Percentiles rank a stretch among this genome's conserved stretches.
phyloP scores from a whole-genome alignment of 371 early-diverging fungal species.

The Mortierella sp. region DNA sequence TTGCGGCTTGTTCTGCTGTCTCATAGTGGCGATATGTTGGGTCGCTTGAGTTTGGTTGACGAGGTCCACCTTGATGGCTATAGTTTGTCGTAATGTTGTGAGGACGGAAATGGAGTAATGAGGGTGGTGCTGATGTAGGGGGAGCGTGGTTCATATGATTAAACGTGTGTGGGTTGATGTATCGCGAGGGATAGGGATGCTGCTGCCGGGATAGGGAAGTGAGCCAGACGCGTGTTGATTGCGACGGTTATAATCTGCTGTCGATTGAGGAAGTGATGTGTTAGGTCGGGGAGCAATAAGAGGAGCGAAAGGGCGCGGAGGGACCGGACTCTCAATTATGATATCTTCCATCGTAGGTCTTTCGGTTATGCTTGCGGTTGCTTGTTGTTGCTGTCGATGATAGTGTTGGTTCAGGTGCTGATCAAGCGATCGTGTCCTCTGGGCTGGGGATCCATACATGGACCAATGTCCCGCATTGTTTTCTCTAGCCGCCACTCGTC shows the following conservation, averaged over 20 bases:
- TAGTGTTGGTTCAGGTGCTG: constrained; percentile 15
- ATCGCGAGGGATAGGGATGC: constrained; percentile 39
- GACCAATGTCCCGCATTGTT: constrained; percentile 30
- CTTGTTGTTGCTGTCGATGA: constrained; percentile 17
- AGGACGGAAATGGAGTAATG: constrained; percentile 14
- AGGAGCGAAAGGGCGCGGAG: not conserved
- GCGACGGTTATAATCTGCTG: not conserved
- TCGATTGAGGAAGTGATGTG: not conserved
- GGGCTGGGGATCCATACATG: constrained; percentile 25
- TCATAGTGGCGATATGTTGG: constrained; percentile 9
- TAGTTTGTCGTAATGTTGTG: not conserved
- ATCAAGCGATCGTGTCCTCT: constrained; percentile 17
- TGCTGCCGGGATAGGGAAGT: not conserved
- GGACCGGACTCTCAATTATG: not conserved
- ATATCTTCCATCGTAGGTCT: constrained; percentile 1
- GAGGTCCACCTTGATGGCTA: not conserved
- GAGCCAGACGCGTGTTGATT: constrained; percentile 1
- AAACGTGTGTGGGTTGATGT: constrained; percentile 23
- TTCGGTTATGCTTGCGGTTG: too few relatives aligned
- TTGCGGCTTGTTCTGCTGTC: constrained; percentile 35
- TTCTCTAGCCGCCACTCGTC: constrained; percentile 4
- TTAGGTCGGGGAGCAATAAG: not conserved
- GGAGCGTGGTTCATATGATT: constrained; percentile 14
- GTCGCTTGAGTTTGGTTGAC: not conserved
- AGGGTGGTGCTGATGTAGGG: not conserved